Evolutionary conservation across 2,329 filamentous ascomycete species (phyloP).

Genomic region (Pyrenophora teres): DNA sequence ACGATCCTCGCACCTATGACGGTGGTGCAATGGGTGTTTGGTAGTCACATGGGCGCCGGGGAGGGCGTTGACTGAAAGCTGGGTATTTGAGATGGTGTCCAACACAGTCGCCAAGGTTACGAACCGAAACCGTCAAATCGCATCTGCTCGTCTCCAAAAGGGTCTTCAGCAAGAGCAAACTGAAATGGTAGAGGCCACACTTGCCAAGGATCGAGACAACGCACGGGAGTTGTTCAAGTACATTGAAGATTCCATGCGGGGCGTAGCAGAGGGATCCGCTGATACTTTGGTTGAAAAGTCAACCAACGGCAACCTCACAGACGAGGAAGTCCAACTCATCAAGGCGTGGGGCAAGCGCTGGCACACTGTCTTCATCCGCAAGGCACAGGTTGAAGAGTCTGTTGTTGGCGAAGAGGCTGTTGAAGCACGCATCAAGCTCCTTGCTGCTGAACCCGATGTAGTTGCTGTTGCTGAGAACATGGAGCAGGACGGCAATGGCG

Average conservation of each 20-base stretch:
- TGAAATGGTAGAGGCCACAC: slow-evolving; percentile 66
- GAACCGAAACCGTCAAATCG: slow-evolving; percentile 80
- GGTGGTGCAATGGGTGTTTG: slow-evolving; percentile 88
- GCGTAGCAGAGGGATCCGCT: slow-evolving; percentile 73
- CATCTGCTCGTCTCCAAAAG: slow-evolving; percentile 64
- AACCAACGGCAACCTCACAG: slow-evolving; percentile 50
- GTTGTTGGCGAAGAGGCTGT: slow-evolving; percentile 63
- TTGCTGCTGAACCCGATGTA: slow-evolving; percentile 35
- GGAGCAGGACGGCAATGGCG: slow-evolving; percentile 27
- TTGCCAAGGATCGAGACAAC: slow-evolving; percentile 69
- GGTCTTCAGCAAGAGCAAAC: slow-evolving; percentile 62
- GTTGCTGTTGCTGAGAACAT: slow-evolving; percentile 27
- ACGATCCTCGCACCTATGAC: slow-evolving; percentile 85
- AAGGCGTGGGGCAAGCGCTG: slow-evolving; percentile 83
- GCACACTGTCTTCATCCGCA: slow-evolving; percentile 81
- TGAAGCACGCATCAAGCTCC: slow-evolving; percentile 50
- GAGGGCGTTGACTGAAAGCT: slow-evolving; percentile 70
- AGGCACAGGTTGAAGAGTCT: slow-evolving; percentile 83
- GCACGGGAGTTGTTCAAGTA: slow-evolving; percentile 81
- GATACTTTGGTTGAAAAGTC: slow-evolving; percentile 77
- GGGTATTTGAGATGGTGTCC: slow-evolving; percentile 88
- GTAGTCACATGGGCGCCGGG: slow-evolving; percentile 67
- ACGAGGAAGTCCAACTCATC: slow-evolving; percentile 63
- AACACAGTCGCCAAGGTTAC: slow-evolving; percentile 91
- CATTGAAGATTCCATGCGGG: slow-evolving; percentile 76